Percentiles rank a stretch among this genome's conserved stretches.
phyloP scores from a whole-genome alignment of 2,329 filamentous ascomycete genomes.

The Colletotrichum phormii region DNA sequence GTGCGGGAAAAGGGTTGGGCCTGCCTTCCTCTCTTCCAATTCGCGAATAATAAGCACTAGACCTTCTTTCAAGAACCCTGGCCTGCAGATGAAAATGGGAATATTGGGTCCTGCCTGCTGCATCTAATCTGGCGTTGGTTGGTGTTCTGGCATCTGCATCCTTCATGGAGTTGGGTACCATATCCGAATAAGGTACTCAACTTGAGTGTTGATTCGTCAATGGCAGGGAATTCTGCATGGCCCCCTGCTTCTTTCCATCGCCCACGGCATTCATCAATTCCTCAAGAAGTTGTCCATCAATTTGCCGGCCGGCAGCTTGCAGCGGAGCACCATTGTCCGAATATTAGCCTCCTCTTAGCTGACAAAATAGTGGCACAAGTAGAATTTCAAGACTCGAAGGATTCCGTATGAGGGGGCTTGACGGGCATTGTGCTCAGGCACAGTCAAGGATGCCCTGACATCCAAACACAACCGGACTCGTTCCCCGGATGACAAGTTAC shows the following conservation, averaged over 20 bases:
- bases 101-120: not conserved
- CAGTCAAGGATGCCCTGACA: not conserved
- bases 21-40: not conserved
- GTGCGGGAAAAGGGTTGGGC: not conserved
- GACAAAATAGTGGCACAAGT: not conserved
- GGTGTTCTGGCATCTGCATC: not conserved
- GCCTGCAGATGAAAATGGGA: not conserved
- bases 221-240: not conserved
- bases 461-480: not conserved
- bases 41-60: constrained; percentile 3
- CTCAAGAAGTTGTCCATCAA: not conserved
- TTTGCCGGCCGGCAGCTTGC: too few relatives aligned
- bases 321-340: too few relatives aligned
- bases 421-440: not conserved
- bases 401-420: not conserved
- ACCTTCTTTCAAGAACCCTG: not conserved
- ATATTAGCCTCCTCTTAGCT: too few relatives aligned
- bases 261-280: not conserved
- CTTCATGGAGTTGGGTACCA: not conserved
- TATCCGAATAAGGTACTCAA: not conserved
- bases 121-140: not conserved
- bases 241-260: constrained; percentile 3
- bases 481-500: not conserved
- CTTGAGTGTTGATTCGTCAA: constrained; percentile 16
- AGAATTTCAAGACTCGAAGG: not conserved